Evolutionary conservation across 257 asterid genomes (phyloP).

Genomic region (Cynanchum wilfordii): DNA sequence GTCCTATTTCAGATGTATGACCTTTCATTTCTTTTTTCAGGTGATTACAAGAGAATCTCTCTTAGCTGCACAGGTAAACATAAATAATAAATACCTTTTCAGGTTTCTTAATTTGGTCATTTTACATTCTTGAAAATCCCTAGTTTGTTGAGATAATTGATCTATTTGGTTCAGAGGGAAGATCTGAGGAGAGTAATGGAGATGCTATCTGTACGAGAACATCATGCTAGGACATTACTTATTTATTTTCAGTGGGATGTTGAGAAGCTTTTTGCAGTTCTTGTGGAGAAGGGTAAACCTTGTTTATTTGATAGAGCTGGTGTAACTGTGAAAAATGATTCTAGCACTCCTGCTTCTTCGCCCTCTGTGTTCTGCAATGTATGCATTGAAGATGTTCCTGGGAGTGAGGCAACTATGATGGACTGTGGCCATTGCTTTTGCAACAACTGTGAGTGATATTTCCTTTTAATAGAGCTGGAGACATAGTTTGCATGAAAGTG

Average conservation of each 20-base stretch:
- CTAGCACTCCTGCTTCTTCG: conserved; percentile 34
- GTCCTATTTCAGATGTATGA: conserved; percentile 9
- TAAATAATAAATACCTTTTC: neutral
- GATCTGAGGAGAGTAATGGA: conserved; percentile 87
- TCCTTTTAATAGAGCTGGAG: neutral
- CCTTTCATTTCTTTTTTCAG: conserved; percentile 34
- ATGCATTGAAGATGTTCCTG: conserved; percentile 73
- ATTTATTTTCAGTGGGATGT: conserved; percentile 91
- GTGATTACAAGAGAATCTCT: conserved; percentile 86
- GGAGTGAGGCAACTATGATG: conserved; percentile 58
- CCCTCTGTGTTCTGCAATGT: conserved; percentile 48
- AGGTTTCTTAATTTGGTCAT: neutral
- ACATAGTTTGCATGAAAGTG: neutral
- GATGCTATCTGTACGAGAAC: conserved; percentile 78
- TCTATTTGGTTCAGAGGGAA: conserved; percentile 51
- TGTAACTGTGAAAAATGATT: conserved; percentile 38
- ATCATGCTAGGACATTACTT: conserved; percentile 90
- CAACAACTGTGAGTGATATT: conserved; percentile 62
- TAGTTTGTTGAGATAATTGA: conserved; percentile 4
- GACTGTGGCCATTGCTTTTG: conserved; percentile 97
- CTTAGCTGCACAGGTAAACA: conserved; percentile 82
- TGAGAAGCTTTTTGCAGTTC: conserved; percentile 61
- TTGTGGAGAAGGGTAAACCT: conserved; percentile 77
- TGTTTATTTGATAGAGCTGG: conserved; percentile 83
- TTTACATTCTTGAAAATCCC: neutral